Evolutionary conservation across 2,329 filamentous ascomycete genomes (phyloP).

Genomic region (Grosmannia clavigera): DNA sequence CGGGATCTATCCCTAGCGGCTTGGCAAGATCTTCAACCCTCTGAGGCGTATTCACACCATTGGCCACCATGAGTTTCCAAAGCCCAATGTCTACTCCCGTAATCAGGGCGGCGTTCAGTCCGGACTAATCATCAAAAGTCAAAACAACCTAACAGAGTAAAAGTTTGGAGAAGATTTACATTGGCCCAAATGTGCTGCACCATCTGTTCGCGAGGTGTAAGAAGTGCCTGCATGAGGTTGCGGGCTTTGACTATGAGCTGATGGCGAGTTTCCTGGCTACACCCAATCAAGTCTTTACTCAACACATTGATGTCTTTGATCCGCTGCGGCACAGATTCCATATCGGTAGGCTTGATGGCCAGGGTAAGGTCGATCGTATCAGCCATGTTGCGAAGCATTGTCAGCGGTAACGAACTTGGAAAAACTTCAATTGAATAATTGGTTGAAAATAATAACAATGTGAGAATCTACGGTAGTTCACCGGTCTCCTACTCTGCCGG

Average conservation of each 20-base stretch:
- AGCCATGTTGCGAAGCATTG: background rate
- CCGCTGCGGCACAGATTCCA: slow-evolving; percentile 3
- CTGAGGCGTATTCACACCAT: slow-evolving; percentile 18
- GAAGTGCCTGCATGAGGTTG: slow-evolving; percentile 3
- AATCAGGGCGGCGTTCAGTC: slow-evolving; percentile 1
- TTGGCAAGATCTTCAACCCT: slow-evolving; percentile 19
- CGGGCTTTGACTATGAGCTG: slow-evolving; percentile 3
- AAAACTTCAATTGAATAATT: no score
- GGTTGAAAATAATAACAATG: no score
- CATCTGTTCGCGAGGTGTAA: slow-evolving; percentile 8
- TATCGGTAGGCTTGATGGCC: background rate
- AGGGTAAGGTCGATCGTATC: background rate
- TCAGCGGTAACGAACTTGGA: background rate
- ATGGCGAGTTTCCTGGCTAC: slow-evolving; percentile 7
- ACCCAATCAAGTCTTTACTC: background rate
- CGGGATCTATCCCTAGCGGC: slow-evolving; percentile 15
- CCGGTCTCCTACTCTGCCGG: no score
- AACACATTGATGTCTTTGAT: slow-evolving; percentile 5
- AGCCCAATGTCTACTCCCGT: slow-evolving; percentile 23
- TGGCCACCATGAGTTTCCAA: slow-evolving; percentile 21
- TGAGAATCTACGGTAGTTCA: no score
- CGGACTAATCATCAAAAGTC: background rate
- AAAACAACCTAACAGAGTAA: background rate
- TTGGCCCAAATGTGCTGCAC: slow-evolving; percentile 8
- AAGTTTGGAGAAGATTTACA: background rate